A percentile compares a stretch with the other conserved stretches of the same genome.
phyloP scores from a whole-genome alignment of 345 rosid species.

The Ceriops zippeliana region DNA sequence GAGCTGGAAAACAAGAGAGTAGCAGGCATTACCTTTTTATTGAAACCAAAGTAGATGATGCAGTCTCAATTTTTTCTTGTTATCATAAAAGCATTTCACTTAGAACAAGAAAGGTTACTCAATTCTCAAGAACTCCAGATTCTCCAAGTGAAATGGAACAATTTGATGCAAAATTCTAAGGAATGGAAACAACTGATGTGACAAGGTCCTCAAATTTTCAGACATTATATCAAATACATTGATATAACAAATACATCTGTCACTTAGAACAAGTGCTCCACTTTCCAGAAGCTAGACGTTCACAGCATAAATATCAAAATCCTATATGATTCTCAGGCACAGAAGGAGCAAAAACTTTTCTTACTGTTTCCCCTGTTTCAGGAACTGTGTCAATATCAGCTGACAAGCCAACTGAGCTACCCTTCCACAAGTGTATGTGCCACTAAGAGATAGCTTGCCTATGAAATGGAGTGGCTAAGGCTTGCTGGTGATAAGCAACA shows the following conservation, averaged over 20 bases:
- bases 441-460: slow-evolving; percentile 90
- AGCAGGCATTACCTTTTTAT: slow-evolving; percentile 63
- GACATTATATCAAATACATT: too few species aligned
- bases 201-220: too few species aligned
- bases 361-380: slow-evolving; percentile 95
- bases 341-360: slow-evolving; percentile 16
- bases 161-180: slow-evolving; percentile 5
- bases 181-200: too few species aligned
- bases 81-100: background rate
- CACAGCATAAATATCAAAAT: slow-evolving; percentile 15
- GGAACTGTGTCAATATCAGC: slow-evolving; percentile 94
- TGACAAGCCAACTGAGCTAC: slow-evolving; percentile 67
- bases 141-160: slow-evolving; percentile 73
- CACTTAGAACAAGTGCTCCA: slow-evolving; percentile 95
- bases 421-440: slow-evolving; percentile 81
- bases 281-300: slow-evolving; percentile 83
- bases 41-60: slow-evolving; percentile 32
- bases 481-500: slow-evolving; percentile 96
- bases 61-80: too few species aligned
- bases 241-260: slow-evolving; percentile 31
- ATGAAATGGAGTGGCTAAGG: slow-evolving; percentile 92
- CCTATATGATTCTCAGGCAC: background rate
- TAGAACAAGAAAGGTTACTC: background rate
- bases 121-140: slow-evolving; percentile 59
- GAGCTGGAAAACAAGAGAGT: slow-evolving; percentile 8